phyloP scores from a whole-genome alignment of 2,329 filamentous ascomycete genomes.

The Xylariaceae sp. region DNA sequence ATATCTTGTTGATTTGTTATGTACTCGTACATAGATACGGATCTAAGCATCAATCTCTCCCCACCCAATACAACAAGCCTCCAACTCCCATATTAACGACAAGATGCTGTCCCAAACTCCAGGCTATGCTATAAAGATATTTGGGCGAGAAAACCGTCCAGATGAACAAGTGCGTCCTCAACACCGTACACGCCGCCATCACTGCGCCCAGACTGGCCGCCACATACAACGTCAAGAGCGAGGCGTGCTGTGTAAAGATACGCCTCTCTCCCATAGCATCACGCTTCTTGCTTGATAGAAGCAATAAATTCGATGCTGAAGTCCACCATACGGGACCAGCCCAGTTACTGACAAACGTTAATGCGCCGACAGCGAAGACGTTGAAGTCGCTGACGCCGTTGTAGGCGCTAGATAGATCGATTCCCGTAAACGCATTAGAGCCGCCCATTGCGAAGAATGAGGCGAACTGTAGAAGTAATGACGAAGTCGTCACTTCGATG shows the following conservation, averaged over 20 bases:
- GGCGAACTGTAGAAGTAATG: constrained; percentile 70
- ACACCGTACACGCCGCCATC: constrained; percentile 79
- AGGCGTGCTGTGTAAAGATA: constrained; percentile 49
- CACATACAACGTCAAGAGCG: constrained; percentile 65
- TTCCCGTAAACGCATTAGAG: constrained; percentile 90
- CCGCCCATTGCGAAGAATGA: constrained; percentile 89
- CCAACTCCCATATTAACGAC: constrained; percentile 62
- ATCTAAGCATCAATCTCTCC: constrained; percentile 20
- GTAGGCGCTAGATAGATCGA: constrained; percentile 91
- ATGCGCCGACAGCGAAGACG: constrained; percentile 68
- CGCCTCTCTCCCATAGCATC: constrained; percentile 8
- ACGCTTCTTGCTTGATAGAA: constrained; percentile 39
- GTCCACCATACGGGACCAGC: constrained; percentile 85
- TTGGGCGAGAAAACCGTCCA: constrained; percentile 99
- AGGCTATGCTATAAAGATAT: constrained; percentile 86
- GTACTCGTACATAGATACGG: background rate
- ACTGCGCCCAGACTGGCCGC: constrained; percentile 62
- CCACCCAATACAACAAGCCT: constrained; percentile 52
- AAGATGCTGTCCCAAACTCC: constrained; percentile 78
- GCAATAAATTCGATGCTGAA: constrained; percentile 56
- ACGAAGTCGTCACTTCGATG: constrained; percentile 61
- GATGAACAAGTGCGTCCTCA: constrained; percentile 89
- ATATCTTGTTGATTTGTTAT: background rate
- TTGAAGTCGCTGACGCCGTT: constrained; percentile 84
- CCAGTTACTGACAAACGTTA: constrained; percentile 91